Evolutionary conservation across 1,139 yeast genomes (phyloP).

Genomic region (Yamadazyma sp.): DNA sequence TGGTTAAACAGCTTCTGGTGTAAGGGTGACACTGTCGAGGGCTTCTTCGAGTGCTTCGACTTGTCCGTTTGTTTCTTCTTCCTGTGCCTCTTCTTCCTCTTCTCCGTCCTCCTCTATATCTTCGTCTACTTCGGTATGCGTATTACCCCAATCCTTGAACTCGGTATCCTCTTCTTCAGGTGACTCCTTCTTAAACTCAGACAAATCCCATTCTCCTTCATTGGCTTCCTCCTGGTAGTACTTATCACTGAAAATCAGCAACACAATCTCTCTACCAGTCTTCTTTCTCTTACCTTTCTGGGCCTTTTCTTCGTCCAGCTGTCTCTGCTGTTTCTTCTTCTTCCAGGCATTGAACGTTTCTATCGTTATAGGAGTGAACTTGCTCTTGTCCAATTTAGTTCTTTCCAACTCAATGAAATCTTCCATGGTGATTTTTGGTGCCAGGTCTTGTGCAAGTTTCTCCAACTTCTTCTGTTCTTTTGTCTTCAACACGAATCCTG

Average conservation of each 20-base stretch:
- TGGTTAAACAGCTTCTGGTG: slow-evolving; percentile 1
- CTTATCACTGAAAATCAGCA: slow-evolving; percentile 71
- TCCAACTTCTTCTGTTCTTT: slow-evolving; percentile 93
- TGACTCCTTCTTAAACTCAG: slow-evolving; percentile 54
- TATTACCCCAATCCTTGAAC: slow-evolving; percentile 60
- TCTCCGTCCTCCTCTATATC: slow-evolving; percentile 3
- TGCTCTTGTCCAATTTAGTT: slow-evolving; percentile 71
- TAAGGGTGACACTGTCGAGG: too few species aligned
- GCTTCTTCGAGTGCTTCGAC: slow-evolving; percentile 1
- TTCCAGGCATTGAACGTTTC: slow-evolving; percentile 90
- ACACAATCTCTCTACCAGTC: slow-evolving; percentile 81
- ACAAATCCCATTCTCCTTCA: slow-evolving; percentile 72
- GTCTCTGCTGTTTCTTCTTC: slow-evolving; percentile 59
- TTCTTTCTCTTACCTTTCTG: slow-evolving; percentile 51
- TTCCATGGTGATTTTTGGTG: slow-evolving; percentile 90
- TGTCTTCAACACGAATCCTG: slow-evolving; percentile 94
- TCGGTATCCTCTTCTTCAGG: slow-evolving; percentile 41
- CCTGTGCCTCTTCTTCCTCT: slow-evolving; percentile 1
- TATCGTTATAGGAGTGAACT: slow-evolving; percentile 83
- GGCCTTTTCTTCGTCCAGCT: slow-evolving; percentile 56
- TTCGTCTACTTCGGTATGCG: slow-evolving; percentile 10
- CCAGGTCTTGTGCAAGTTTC: slow-evolving; percentile 77
- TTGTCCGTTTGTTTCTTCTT: not conserved
- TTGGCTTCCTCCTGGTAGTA: slow-evolving; percentile 49
- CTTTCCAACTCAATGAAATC: slow-evolving; percentile 95